Evolutionary conservation across 2,329 filamentous ascomycete species (phyloP).

Genomic region (Corinectria fuckeliana): DNA sequence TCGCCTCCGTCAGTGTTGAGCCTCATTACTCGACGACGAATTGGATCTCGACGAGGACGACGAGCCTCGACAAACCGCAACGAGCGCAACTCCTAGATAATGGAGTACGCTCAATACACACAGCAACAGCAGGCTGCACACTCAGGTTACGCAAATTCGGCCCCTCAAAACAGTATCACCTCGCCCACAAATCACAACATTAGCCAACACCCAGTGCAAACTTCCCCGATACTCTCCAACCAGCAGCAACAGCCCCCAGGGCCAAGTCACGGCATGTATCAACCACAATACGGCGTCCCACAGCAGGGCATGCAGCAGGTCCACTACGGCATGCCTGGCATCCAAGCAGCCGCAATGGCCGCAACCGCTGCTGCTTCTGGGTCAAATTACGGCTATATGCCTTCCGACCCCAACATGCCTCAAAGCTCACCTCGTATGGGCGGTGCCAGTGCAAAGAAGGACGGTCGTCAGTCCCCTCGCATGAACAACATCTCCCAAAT

Average conservation of each 20-base stretch:
- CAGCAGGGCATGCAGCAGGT: slow-evolving; percentile 72
- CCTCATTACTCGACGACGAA: slow-evolving; percentile 28
- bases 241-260: slow-evolving; percentile 71
- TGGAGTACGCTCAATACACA: slow-evolving; percentile 79
- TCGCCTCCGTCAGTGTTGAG: slow-evolving; percentile 14
- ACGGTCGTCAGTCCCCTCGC: slow-evolving; percentile 79
- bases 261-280: slow-evolving; percentile 78
- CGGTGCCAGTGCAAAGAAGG: slow-evolving; percentile 73
- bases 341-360: slow-evolving; percentile 91
- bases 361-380: slow-evolving; percentile 90
- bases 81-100: slow-evolving; percentile 54
- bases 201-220: slow-evolving; percentile 71
- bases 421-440: slow-evolving; percentile 80
- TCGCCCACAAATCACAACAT: slow-evolving; percentile 76
- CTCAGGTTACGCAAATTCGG: slow-evolving; percentile 67
- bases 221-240: slow-evolving; percentile 80
- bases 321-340: slow-evolving; percentile 77
- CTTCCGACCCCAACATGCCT: slow-evolving; percentile 71
- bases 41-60: slow-evolving; percentile 37
- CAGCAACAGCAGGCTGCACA: slow-evolving; percentile 66
- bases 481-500: slow-evolving; percentile 69
- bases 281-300: slow-evolving; percentile 76
- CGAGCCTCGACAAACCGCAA: slow-evolving; percentile 35
- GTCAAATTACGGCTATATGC: slow-evolving; percentile 75
- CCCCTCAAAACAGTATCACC: slow-evolving; percentile 66